Conservation (phyloP, 371 early-diverging fungal species). For the Conidiobolus coronatus region DNA sequence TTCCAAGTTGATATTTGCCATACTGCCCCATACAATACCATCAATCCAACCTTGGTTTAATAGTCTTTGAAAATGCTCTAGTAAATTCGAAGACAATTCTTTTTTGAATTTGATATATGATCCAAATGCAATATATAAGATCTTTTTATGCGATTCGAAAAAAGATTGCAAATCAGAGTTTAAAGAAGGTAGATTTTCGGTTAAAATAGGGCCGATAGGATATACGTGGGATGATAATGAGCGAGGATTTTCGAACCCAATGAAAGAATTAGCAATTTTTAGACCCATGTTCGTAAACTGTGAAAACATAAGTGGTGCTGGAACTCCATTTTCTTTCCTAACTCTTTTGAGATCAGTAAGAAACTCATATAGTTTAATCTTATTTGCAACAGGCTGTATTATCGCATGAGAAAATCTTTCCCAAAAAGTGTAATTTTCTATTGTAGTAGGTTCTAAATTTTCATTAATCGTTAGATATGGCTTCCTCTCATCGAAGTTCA, state of each 20-base stretch:
- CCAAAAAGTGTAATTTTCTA: too few relatives aligned
- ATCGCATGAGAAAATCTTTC: too few relatives aligned
- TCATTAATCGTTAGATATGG: background rate
- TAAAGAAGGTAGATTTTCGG: background rate
- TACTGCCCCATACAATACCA: conserved; percentile 1
- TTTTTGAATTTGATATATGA: background rate
- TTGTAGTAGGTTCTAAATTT: too few relatives aligned
- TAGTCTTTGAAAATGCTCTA: too few relatives aligned
- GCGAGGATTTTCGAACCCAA: background rate
- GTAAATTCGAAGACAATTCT: too few relatives aligned
- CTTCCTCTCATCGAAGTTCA: background rate
- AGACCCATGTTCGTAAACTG: too few relatives aligned
- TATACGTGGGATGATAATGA: background rate
- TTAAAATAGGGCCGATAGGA: background rate
- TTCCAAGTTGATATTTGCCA: background rate
- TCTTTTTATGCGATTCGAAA: background rate
- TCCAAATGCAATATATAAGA: background rate
- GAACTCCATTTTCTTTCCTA: too few relatives aligned
- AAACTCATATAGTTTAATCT: too few relatives aligned
- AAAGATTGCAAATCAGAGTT: background rate
- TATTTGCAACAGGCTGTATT: too few relatives aligned
- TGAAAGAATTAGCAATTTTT: background rate
- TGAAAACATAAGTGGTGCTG: too few relatives aligned
- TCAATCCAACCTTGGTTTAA: background rate
- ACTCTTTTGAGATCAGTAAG: too few relatives aligned